Conservation (phyloP, 148 eudicot genomes). For the Rhododendron ferrugineum region DNA sequence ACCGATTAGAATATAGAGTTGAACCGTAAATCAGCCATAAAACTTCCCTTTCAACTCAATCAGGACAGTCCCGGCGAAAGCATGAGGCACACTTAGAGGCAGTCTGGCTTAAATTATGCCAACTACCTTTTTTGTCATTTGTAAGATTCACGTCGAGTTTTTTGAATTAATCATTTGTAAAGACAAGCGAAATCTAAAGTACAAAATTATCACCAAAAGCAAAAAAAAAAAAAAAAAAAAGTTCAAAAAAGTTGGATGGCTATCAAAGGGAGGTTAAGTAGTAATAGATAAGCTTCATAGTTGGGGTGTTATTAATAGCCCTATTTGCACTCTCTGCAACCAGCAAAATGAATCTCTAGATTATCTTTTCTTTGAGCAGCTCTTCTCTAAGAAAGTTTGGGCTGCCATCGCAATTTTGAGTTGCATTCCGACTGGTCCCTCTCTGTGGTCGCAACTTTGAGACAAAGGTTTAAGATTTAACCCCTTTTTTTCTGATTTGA, state of each 20-base stretch:
- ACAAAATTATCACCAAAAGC: no score
- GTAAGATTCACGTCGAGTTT: background rate
- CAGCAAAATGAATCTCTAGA: background rate
- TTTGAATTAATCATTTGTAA: background rate
- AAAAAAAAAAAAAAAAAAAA: no score
- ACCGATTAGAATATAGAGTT: background rate
- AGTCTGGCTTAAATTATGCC: background rate
- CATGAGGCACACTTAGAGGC: background rate
- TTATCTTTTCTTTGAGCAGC: no score
- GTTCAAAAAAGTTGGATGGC: background rate
- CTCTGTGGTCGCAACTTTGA: background rate
- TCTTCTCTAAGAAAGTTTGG: no score
- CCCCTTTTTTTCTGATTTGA: background rate
- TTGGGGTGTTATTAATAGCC: background rate
- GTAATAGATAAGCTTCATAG: background rate
- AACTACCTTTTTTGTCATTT: background rate
- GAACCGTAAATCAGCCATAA: background rate
- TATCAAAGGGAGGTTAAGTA: background rate
- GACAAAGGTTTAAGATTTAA: background rate
- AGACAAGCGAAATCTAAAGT: background rate
- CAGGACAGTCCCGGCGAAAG: background rate
- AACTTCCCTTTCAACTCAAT: background rate
- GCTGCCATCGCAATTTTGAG: no score
- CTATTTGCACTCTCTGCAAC: background rate
- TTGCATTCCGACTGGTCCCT: no score